phyloP scores from a whole-genome alignment of 2,329 filamentous ascomycete genomes.

The Nemania bipapillata region DNA sequence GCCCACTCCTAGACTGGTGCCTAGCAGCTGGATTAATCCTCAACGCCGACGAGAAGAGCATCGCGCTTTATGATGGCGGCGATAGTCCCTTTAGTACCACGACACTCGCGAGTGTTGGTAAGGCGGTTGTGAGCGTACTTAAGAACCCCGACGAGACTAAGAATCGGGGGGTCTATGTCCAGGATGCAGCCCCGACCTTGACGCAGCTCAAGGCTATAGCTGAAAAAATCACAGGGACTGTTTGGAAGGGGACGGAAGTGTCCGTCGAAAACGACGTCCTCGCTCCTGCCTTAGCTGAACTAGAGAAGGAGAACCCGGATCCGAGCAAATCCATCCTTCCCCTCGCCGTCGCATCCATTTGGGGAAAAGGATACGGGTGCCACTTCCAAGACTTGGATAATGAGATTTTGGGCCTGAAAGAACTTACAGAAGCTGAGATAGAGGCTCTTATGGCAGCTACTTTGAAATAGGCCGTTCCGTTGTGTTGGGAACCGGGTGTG shows the following conservation, averaged over 20 bases:
- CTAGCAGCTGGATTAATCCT: slow-evolving; percentile 37
- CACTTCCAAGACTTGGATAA: slow-evolving; percentile 52
- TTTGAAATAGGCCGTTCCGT: slow-evolving; percentile 14
- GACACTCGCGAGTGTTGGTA: slow-evolving; percentile 59
- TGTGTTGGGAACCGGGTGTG: not conserved
- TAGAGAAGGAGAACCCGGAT: slow-evolving; percentile 49
- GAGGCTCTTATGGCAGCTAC: slow-evolving; percentile 36
- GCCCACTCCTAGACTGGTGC: slow-evolving; percentile 50
- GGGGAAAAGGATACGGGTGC: slow-evolving; percentile 49
- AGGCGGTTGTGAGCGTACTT: slow-evolving; percentile 61
- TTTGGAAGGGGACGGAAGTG: slow-evolving; percentile 45
- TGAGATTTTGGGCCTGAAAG: slow-evolving; percentile 53
- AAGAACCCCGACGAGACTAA: slow-evolving; percentile 58
- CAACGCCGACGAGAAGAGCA: slow-evolving; percentile 42
- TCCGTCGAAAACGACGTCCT: slow-evolving; percentile 48
- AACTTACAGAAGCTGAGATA: slow-evolving; percentile 51
- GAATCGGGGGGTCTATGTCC: slow-evolving; percentile 62
- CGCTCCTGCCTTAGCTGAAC: slow-evolving; percentile 46
- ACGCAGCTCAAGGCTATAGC: slow-evolving; percentile 58
- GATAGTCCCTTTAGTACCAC: slow-evolving; percentile 58
- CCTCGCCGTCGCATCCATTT: slow-evolving; percentile 50
- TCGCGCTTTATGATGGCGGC: slow-evolving; percentile 63
- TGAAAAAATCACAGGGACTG: slow-evolving; percentile 41
- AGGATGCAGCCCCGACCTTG: slow-evolving; percentile 55
- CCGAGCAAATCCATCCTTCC: slow-evolving; percentile 42